A percentile compares a stretch with the other conserved stretches of the same genome.
Evolutionary conservation across 805 yeast genomes (phyloP).

Genomic region (Torulaspora gathmanii): DNA sequence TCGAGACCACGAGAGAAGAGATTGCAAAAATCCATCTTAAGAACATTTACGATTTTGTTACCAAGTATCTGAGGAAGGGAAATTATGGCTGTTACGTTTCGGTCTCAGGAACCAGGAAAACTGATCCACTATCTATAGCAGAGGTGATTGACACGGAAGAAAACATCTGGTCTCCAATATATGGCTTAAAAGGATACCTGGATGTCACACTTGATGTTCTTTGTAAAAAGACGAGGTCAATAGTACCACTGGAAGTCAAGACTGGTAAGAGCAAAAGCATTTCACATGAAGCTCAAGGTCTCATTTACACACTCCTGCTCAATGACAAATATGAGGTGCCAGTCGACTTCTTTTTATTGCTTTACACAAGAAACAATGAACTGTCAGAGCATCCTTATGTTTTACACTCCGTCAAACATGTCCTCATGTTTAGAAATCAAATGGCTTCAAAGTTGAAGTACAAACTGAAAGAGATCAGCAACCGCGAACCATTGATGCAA

Average conservation of each 20-base stretch:
- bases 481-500: conserved; percentile 17
- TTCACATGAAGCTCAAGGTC: conserved; percentile 80
- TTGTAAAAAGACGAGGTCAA: conserved; percentile 40
- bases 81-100: conserved; percentile 26
- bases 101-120: conserved; percentile 32
- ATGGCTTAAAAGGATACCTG: conserved; percentile 82
- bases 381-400: conserved; percentile 52
- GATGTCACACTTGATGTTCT: conserved; percentile 78
- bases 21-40: conserved; percentile 45
- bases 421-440: conserved; percentile 68
- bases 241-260: conserved; percentile 84
- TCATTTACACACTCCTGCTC: conserved; percentile 71
- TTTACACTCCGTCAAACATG: conserved; percentile 54
- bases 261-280: conserved; percentile 65
- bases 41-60: conserved; percentile 51
- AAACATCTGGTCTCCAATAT: conserved; percentile 84
- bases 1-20: conserved; percentile 41
- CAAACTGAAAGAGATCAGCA: conserved; percentile 26
- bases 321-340: conserved; percentile 75
- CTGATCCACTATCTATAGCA: conserved; percentile 47
- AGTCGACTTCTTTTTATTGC: conserved; percentile 58
- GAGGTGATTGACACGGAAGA: conserved; percentile 83
- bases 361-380: conserved; percentile 61
- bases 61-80: conserved; percentile 40
- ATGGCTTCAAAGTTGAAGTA: conserved; percentile 56